Base-by-base conservation (phyloP, 2,329 filamentous ascomycete genomes). In the Alternaria sp. region DNA sequence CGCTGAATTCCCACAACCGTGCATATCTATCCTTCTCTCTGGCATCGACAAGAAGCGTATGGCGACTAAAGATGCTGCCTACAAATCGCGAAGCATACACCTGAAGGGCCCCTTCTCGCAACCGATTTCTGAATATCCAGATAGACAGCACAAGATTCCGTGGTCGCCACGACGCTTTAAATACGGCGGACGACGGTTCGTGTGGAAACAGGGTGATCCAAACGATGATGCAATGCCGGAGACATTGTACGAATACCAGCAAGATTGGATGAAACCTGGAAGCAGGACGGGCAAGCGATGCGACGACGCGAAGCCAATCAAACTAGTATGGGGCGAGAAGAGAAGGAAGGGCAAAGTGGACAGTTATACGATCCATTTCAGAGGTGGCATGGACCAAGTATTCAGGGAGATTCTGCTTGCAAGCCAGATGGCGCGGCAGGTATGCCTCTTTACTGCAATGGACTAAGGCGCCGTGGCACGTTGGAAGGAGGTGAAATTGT, bases 221-320 rank as follows among this genome's bases (percentile, higher is more conserved):
- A 73, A 85, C 69, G 83, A 85, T 63, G 82, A 85, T 38, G 74
- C 75, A 6, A 78, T 78, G 76, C 75, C 75, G 6, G 76, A 78
- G 66, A 76, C 75, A 5, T 66, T 78, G 22, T 78, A 77, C 62
- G 76, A 78, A 54, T 78, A 74, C 52, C 68, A 68, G 28, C 69
- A 66, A 30, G 75, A 78, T 46, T 77, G 71, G 71, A 68, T 73
- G 10, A 78, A 78, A 63, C 74, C 76, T 20, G 74, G 74, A 9
- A 76, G 74, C 63, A 60, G 76, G 41, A 77, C 74, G 12, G 76
- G 76, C 49, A 78, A 78, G 65, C 66, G 73, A 30, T 70, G 72
- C 43, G 76, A 78, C 43, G 74, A 78, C 57, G 74, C 76, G 20
- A 63, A 62, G 22, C 65, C 68, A 22, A 63, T 65, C 10, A 73